These are phyloP conservation scores for Stereocaulon alpinum DNA, from an alignment of 495 filamentous ascomycete genomes.

Conservation along the genomic window DNA sequence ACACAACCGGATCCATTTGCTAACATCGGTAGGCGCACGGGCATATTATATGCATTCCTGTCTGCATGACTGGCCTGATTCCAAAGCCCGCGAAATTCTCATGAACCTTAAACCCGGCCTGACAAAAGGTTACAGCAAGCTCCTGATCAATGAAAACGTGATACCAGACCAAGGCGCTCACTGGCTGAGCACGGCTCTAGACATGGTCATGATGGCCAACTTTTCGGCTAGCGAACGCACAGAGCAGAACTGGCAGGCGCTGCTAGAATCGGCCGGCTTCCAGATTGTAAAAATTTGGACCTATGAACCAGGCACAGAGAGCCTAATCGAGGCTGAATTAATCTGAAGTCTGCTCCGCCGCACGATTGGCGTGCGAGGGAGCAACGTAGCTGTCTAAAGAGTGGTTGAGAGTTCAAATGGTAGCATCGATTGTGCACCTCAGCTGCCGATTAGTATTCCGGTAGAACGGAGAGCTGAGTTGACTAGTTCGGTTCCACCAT, in stretches of 20 bases:
- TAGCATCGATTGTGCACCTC: too few relatives aligned
- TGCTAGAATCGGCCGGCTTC: constrained; percentile 38
- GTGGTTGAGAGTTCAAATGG: too few relatives aligned
- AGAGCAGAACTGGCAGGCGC: constrained; percentile 21
- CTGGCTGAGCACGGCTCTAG: constrained; percentile 34
- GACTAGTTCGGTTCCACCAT: too few relatives aligned
- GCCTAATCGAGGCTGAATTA: background rate
- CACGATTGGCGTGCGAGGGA: too few relatives aligned
- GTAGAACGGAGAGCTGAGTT: too few relatives aligned
- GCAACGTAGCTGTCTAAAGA: too few relatives aligned
- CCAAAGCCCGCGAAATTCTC: constrained; percentile 30
- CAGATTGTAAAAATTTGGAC: constrained; percentile 20
- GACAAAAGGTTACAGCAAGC: constrained; percentile 32
- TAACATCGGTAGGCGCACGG: constrained; percentile 26
- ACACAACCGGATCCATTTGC: background rate
- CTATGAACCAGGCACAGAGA: background rate
- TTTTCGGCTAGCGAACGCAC: constrained; percentile 31
- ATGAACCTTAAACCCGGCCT: constrained; percentile 30
- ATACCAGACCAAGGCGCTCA: constrained; percentile 34
- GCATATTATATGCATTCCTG: constrained; percentile 38
- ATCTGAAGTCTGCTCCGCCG: too few relatives aligned
- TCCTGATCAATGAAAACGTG: constrained; percentile 41
- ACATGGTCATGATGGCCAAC: constrained; percentile 38
- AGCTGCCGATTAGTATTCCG: too few relatives aligned
- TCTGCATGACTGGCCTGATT: constrained; percentile 40